Conservation (phyloP, 2,329 filamentous ascomycete species). For the Ophiostoma perfectum region DNA sequence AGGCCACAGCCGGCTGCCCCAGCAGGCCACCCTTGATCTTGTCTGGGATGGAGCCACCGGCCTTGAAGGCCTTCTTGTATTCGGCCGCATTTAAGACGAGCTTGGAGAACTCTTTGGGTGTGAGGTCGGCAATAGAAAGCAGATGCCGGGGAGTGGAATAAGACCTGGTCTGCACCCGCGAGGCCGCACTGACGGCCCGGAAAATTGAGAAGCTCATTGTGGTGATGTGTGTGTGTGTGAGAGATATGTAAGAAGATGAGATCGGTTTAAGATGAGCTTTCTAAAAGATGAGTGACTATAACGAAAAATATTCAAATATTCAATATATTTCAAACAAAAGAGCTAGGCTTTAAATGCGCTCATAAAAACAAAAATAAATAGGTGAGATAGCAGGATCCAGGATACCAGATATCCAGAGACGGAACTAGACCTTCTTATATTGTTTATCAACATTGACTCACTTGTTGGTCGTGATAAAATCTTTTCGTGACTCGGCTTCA, state of each 20-base stretch:
- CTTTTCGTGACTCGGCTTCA: conserved; percentile 11
- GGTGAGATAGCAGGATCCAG: background rate
- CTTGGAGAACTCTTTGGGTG: conserved; percentile 68
- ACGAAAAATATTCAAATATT: background rate
- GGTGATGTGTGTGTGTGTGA: background rate
- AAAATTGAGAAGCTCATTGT: conserved; percentile 27
- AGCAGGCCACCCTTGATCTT: conserved; percentile 58
- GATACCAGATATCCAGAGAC: background rate
- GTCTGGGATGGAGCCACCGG: conserved; percentile 42
- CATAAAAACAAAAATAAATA: background rate
- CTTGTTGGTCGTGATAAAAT: conserved; percentile 13
- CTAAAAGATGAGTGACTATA: too few species aligned
- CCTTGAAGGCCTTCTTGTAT: conserved; percentile 72
- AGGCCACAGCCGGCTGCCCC: conserved; percentile 71
- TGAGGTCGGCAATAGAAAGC: conserved; percentile 84
- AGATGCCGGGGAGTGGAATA: conserved; percentile 69
- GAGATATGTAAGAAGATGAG: background rate
- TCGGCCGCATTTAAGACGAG: conserved; percentile 76
- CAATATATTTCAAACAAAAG: background rate
- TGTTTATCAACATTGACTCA: conserved; percentile 1
- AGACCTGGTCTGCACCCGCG: conserved; percentile 38
- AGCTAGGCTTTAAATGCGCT: background rate
- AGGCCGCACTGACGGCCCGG: conserved; percentile 29
- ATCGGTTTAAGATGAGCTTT: background rate
- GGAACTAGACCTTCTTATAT: background rate